These are phyloP conservation scores for Rutstroemia sp. DNA, from an alignment of 2,329 filamentous ascomycete genomes.

Conservation along the genomic window DNA sequence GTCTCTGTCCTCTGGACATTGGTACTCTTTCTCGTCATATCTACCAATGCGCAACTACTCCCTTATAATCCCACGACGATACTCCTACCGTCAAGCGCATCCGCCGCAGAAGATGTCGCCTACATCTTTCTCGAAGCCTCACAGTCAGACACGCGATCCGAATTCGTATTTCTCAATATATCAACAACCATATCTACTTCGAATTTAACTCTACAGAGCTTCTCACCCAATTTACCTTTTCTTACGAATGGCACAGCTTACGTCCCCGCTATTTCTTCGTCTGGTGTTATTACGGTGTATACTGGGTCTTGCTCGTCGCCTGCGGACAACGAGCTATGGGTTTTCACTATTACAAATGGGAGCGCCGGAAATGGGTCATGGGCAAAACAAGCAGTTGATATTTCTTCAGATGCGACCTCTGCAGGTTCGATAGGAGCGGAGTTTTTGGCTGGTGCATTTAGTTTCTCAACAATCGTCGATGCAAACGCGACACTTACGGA, in stretches of 20 bases:
- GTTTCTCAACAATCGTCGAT: constrained; percentile 25
- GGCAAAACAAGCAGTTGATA: constrained; percentile 36
- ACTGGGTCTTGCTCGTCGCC: constrained; percentile 61
- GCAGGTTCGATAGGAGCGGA: constrained; percentile 39
- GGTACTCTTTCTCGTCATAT: constrained; percentile 5
- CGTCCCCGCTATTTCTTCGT: constrained; percentile 56
- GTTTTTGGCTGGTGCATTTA: constrained; percentile 43
- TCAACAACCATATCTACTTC: constrained; percentile 48
- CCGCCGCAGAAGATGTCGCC: constrained; percentile 44
- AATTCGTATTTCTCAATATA: constrained; percentile 60
- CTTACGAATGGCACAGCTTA: constrained; percentile 52
- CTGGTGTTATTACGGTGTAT: constrained; percentile 66
- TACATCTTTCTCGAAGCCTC: constrained; percentile 58
- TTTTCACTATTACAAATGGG: constrained; percentile 44
- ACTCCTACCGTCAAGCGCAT: constrained; percentile 45
- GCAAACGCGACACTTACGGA: constrained; percentile 26
- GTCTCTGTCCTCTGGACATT: constrained; percentile 17
- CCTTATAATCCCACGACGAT: constrained; percentile 76
- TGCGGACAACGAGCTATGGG: constrained; percentile 56
- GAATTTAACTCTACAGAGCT: constrained; percentile 37
- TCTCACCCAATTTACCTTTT: constrained; percentile 58
- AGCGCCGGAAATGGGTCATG: constrained; percentile 47
- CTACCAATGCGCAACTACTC: constrained; percentile 37
- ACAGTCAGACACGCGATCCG: constrained; percentile 23
- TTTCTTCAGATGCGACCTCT: constrained; percentile 30